Conservation (phyloP, 2,329 filamentous ascomycete species). For the Basipetospora chlamydospora region DNA sequence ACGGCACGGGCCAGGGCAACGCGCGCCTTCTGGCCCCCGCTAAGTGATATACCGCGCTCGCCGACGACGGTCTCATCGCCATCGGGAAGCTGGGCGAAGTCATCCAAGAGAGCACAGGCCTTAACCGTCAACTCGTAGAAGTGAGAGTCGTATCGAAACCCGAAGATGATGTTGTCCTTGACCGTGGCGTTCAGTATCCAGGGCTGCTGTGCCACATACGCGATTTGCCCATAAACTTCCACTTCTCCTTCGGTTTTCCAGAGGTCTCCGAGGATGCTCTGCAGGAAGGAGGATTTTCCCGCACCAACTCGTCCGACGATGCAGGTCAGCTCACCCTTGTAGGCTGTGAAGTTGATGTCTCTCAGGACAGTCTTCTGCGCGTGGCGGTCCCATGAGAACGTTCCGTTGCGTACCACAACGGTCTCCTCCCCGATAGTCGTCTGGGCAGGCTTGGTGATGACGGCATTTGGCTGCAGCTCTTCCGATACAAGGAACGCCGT, state of each 20-base stretch:
- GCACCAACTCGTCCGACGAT: conserved; percentile 87
- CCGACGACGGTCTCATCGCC: conserved; percentile 95
- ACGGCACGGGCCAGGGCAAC: conserved; percentile 85
- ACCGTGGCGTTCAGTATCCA: conserved; percentile 99
- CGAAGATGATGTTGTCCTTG: conserved; percentile 93
- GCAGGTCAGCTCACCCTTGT: conserved; percentile 87
- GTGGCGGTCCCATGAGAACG: conserved; percentile 90
- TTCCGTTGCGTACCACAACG: conserved; percentile 67
- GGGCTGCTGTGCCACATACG: conserved; percentile 82
- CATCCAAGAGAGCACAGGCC: conserved; percentile 79
- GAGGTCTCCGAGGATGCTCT: conserved; percentile 77
- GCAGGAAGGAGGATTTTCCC: conserved; percentile 86
- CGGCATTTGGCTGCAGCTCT: conserved; percentile 76
- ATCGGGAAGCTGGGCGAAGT: conserved; percentile 84
- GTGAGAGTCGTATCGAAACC: conserved; percentile 79
- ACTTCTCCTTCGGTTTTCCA: conserved; percentile 83
- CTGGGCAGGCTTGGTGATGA: conserved; percentile 53
- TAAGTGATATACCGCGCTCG: conserved; percentile 89
- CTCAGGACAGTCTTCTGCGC: conserved; percentile 56
- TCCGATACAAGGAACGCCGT: conserved; percentile 77
- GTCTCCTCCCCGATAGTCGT: conserved; percentile 72
- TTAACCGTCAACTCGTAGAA: conserved; percentile 91
- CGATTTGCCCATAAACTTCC: conserved; percentile 64
- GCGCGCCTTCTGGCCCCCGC: conserved; percentile 89
- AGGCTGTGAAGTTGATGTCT: conserved; percentile 75